A percentile compares a stretch with the other conserved stretches of the same genome.
phyloP scores from a whole-genome alignment of 106 monocot genomes.

The Dendrobium catenatum region DNA sequence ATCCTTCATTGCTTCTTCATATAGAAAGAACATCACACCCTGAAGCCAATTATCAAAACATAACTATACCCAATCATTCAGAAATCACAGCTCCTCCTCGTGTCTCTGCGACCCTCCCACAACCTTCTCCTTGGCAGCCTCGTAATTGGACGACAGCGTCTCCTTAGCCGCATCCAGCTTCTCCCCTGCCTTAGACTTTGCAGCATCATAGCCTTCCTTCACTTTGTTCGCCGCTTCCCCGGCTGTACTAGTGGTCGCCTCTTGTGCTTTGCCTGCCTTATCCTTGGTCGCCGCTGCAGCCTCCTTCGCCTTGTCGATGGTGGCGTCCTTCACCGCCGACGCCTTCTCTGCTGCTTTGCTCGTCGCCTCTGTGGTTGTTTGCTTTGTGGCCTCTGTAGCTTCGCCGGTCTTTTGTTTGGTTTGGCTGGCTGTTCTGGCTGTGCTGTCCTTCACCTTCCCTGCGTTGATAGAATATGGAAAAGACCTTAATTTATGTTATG shows the following conservation, averaged over 20 bases:
- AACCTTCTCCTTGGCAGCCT: conserved; percentile 13
- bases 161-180: conserved; percentile 4
- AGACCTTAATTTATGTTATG: no score
- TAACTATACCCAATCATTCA: background rate
- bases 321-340: background rate
- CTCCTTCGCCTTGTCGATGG: background rate
- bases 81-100: conserved; percentile 9
- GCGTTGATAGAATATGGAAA: background rate
- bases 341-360: background rate
- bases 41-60: background rate
- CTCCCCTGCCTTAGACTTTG: background rate
- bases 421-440: background rate
- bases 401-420: background rate
- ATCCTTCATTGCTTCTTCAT: background rate
- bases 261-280: background rate
- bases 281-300: background rate
- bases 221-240: background rate
- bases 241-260: background rate
- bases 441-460: background rate
- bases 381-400: background rate
- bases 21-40: background rate
- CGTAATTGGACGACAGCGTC: background rate
- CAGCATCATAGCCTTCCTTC: conserved; percentile 7
- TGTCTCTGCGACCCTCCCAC: background rate
- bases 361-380: background rate